Conservation (phyloP, 192 early-diverging fungal genomes). For the Rhizophagus sp. region DNA sequence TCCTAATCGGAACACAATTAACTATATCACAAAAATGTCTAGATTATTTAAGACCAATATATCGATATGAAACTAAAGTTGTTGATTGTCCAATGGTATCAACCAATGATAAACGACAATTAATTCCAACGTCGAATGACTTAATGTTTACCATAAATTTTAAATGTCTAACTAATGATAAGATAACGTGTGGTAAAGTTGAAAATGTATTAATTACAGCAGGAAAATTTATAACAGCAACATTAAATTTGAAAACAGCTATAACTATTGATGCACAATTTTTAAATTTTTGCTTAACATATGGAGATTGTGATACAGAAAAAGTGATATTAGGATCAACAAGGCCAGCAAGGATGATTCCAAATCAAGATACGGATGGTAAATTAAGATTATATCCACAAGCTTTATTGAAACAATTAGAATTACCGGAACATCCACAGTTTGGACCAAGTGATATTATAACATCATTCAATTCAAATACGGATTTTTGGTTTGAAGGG, state of each 20-base stretch:
- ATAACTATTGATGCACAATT: constrained; percentile 42
- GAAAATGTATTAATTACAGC: constrained; percentile 34
- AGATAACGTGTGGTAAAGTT: constrained; percentile 33
- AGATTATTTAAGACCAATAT: no score
- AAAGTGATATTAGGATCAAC: constrained; percentile 31
- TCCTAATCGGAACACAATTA: no score
- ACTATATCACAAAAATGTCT: no score
- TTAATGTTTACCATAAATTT: constrained; percentile 10
- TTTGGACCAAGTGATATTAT: constrained; percentile 31
- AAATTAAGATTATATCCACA: constrained; percentile 45
- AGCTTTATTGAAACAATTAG: constrained; percentile 37
- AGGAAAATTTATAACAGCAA: constrained; percentile 32
- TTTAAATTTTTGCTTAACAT: constrained; percentile 33
- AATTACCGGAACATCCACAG: constrained; percentile 36
- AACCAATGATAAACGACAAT: no score
- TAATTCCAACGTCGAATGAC: background rate
- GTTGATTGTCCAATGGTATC: no score
- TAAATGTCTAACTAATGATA: background rate
- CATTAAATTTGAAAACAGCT: constrained; percentile 31
- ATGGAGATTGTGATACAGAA: background rate
- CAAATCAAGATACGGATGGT: constrained; percentile 38
- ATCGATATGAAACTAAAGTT: no score
- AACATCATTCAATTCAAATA: constrained; percentile 36
- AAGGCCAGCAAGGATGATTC: constrained; percentile 37
- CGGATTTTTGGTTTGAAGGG: constrained; percentile 28